Evolutionary conservation across 1,284 basidiomycete species (phyloP).

Genomic region (Tilletia horrida): DNA sequence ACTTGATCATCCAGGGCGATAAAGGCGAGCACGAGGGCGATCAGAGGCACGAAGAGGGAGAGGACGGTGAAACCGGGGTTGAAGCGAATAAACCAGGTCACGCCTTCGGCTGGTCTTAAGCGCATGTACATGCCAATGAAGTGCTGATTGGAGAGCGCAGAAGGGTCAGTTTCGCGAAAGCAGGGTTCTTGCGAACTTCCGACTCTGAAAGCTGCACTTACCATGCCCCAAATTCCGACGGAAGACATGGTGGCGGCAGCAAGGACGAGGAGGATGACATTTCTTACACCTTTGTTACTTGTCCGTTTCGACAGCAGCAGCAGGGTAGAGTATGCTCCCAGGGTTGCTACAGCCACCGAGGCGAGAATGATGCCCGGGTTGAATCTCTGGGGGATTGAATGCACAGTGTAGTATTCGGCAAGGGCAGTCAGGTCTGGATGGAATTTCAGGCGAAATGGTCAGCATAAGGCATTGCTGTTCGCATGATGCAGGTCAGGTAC

Average conservation of each 20-base stretch:
- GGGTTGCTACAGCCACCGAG: constrained; percentile 59
- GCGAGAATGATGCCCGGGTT: constrained; percentile 58
- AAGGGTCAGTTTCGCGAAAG: neutral
- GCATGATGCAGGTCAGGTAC: neutral
- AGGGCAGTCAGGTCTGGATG: constrained; percentile 41
- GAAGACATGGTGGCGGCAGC: constrained; percentile 60
- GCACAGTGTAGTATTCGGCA: constrained; percentile 53
- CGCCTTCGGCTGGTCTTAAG: constrained; percentile 53
- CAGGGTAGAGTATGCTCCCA: constrained; percentile 59
- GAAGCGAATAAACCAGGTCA: constrained; percentile 57
- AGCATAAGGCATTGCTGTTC: neutral
- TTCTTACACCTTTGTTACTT: constrained; percentile 56
- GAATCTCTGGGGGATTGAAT: constrained; percentile 56
- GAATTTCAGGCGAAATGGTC: neutral
- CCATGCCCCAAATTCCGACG: constrained; percentile 52
- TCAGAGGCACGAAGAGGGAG: constrained; percentile 58
- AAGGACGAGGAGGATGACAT: constrained; percentile 58
- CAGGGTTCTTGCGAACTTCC: neutral
- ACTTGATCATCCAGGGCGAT: constrained; percentile 58
- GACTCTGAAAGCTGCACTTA: neutral
- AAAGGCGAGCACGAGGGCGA: constrained; percentile 58
- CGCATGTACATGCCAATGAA: constrained; percentile 59
- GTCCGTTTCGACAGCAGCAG: constrained; percentile 58
- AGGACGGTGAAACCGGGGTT: constrained; percentile 59
- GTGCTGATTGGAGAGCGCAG: constrained; percentile 50